Base-by-base conservation (phyloP, 345 rosid species). In the Capsella bursapastoris region DNA sequence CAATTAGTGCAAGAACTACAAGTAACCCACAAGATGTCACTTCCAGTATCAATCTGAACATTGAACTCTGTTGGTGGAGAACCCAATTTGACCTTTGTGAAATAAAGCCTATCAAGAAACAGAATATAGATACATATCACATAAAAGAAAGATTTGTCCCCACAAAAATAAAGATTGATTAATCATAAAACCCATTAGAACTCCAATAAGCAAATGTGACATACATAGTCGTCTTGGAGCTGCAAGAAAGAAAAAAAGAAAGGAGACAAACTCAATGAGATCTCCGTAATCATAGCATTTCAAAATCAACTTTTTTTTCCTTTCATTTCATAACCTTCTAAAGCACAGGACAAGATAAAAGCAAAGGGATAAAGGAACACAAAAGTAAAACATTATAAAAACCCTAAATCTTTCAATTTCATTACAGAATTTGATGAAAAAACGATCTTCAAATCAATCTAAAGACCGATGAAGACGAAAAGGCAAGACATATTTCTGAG, bases 21-120 rank as follows among this genome's bases (percentile, higher is more conserved):
- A 78, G 86, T 78, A 37, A 94, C 92, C 98, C 98, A 94, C 76
- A 94, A 81, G 67, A 91, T 86, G 49, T 94, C 97, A 34, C 98
- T 94, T 79, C 98, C 97, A 7, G 97, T 95, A 80, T 95, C 99
- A 78, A 95, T 95, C 86, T 95, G 97, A 84, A 92, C 97, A 77
- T 84, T 92, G 86, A 90, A 95, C 62, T 87, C 99, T 83, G 86
- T 87, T 43, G 99, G 96, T 75, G 99, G 99, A 74, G 96, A 87
- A 11, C 99, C 97, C 56, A 95, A 55, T 77, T 89, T 92, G 82
- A 95, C 97, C 86, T 88, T 90, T 11, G 99, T 95, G 77, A 90
- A 92, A 78, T 95, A 95, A 64, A 95, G 88, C 87, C 99, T 95
- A 80, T 35, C 60, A 72, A 84, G 53, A 78, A 63, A 75, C 45